These are phyloP conservation scores for Stereocaulon alpinum DNA, from an alignment of 495 filamentous ascomycete species.

Conservation along the genomic window DNA sequence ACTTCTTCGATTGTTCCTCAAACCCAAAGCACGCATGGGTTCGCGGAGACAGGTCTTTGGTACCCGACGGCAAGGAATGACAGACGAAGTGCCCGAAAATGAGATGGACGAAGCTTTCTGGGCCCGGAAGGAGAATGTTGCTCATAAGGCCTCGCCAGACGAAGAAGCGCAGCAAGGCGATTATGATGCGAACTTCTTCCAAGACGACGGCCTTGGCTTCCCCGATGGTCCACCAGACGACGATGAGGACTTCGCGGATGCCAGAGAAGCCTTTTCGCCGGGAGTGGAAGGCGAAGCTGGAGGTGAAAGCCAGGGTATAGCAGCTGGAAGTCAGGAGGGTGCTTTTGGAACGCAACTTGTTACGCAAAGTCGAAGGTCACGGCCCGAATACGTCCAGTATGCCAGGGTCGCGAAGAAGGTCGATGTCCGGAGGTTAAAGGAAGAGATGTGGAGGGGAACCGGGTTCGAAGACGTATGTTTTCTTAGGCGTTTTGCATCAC, in stretches of 20 bases:
- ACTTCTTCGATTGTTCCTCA: slow-evolving; percentile 81
- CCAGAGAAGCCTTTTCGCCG: slow-evolving; percentile 79
- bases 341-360: slow-evolving; percentile 89
- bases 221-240: slow-evolving; percentile 55
- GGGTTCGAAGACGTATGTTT: slow-evolving; percentile 42
- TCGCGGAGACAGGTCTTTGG: slow-evolving; percentile 35
- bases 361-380: slow-evolving; percentile 65
- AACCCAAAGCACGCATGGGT: slow-evolving; percentile 74
- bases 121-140: slow-evolving; percentile 62
- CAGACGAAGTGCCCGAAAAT: slow-evolving; percentile 46
- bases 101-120: slow-evolving; percentile 95
- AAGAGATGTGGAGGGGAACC: slow-evolving; percentile 91
- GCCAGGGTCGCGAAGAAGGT: slow-evolving; percentile 97
- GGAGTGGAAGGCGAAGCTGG: slow-evolving; percentile 42
- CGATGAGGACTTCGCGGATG: slow-evolving; percentile 86
- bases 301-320: slow-evolving; percentile 31
- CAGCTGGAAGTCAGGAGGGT: slow-evolving; percentile 35
- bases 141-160: slow-evolving; percentile 38
- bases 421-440: slow-evolving; percentile 88
- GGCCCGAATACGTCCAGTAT: slow-evolving; percentile 95
- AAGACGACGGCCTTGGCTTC: slow-evolving; percentile 82
- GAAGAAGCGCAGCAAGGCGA: slow-evolving; percentile 50
- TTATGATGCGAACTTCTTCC: slow-evolving; percentile 98
- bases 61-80: slow-evolving; percentile 8
- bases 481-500: slow-evolving; percentile 1